Percentiles rank a stretch among this genome's conserved stretches.
These are phyloP conservation scores for Amyloporia xantha DNA, from an alignment of 768 basidiomycete genomes.

Conservation along the genomic window DNA sequence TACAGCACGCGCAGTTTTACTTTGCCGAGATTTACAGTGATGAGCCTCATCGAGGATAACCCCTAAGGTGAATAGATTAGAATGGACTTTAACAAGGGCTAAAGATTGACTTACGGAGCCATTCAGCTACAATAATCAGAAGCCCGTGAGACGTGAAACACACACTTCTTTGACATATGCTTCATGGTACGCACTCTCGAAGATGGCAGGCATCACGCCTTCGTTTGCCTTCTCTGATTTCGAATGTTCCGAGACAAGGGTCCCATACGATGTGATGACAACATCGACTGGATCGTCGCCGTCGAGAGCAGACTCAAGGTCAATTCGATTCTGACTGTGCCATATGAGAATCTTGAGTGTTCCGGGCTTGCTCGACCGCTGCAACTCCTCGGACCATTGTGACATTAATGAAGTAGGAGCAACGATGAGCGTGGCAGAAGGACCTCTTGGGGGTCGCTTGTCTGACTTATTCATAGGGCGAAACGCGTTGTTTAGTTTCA, in stretches of 20 bases:
- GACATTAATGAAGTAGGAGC: slow-evolving; percentile 84
- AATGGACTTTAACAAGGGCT: neutral
- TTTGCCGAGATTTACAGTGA: slow-evolving; percentile 84
- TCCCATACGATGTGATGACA: slow-evolving; percentile 91
- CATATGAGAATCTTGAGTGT: slow-evolving; percentile 66
- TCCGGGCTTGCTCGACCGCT: slow-evolving; percentile 70
- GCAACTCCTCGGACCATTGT: slow-evolving; percentile 95
- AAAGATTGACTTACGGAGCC: slow-evolving; percentile 45
- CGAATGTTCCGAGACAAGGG: slow-evolving; percentile 81
- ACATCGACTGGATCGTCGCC: slow-evolving; percentile 62
- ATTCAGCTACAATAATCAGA: slow-evolving; percentile 65
- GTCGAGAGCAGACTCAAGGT: slow-evolving; percentile 54
- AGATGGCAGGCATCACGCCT: slow-evolving; percentile 46
- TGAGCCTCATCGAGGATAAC: slow-evolving; percentile 93
- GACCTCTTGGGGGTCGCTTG: slow-evolving; percentile 23
- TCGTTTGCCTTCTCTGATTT: slow-evolving; percentile 50
- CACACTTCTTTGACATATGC: too few relatives aligned
- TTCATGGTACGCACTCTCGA: slow-evolving; percentile 48
- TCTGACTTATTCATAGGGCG: slow-evolving; percentile 28
- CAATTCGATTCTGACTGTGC: slow-evolving; percentile 84
- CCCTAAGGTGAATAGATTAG: slow-evolving; percentile 7
- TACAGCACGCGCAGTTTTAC: slow-evolving; percentile 83
- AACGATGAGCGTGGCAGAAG: slow-evolving; percentile 78
- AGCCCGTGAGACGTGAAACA: too few relatives aligned
- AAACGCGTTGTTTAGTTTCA: slow-evolving; percentile 61